Evolutionary conservation across 768 basidiomycete genomes (phyloP), one percentile per base, ranked within the genome.

Genomic region (Termitomyces sp.): DNA sequence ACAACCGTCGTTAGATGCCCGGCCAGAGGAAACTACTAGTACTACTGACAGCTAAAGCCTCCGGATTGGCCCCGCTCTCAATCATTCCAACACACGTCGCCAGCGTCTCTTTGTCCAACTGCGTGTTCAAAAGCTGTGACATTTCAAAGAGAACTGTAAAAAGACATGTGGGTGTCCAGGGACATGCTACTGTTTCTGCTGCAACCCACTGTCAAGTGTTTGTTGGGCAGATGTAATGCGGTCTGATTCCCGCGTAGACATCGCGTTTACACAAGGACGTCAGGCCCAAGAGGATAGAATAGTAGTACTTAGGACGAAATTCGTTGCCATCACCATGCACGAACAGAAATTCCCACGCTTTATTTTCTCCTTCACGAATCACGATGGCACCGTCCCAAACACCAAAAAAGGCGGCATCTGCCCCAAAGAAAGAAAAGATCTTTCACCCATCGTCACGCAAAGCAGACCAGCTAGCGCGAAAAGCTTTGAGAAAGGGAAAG

Each of bases 71-170:
- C 18, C 94, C 94, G 63, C 85, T 88, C 76, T 96, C 94, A 67
- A 96, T 94, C 89, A 96, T 88, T 44, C 88, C 84, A 24, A 96
- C 87, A 71, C 94, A 96, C 28, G 91, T 94, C 39, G 90, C 92
- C n/a, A 96, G 83, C 2, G 92, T 92, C 70, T 94, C 91, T 68
- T 91, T 92, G 76, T 96, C 93, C 45, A 96, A 81, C 60, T 89
- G 85, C 0, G 94, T 95, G 64, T 94, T 91, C 54, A 96, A 76
- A 50, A 96, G 75, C 74, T 94, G 92, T 20, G 94, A 94, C 58
- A 96, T 91, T 62, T 95, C 93, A 69, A 88, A 83, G 28, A 96
- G 80, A 64, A 90, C 94, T 96, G 65, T 55, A 36, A 58, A 46
- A 52, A 63, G 65, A 49, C 32, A 33, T 44, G 18, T 56, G 32